Base-by-base conservation (phyloP, 108 stramenopile species). In the Poteriospumella lacustris region DNA sequence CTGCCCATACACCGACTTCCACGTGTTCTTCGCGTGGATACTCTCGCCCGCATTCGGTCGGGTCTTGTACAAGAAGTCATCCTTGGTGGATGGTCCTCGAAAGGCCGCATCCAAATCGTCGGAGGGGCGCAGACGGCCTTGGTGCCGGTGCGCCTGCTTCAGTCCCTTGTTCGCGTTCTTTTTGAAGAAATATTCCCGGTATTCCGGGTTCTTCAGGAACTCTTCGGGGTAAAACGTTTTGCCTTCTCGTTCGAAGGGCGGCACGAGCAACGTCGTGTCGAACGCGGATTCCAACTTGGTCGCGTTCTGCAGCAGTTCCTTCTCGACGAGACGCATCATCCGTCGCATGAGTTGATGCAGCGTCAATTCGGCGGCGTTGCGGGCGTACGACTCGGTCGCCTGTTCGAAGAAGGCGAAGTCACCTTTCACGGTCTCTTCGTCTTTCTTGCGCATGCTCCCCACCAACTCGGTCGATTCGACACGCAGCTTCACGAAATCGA, bases 161-260 rank as follows among this genome's bases (percentile, higher is more conserved):
- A 64, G 9, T n/a, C n/a, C n/a, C n/a, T n/a, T n/a, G 36, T 3
- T 64, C 19, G 15, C 24, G 15, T 56, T 24, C 31, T 64, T 64
- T 64, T 64, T 3, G 5, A 64, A 34, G 31, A 64, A 64, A 64
- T 64, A 64, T 5, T 64, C 60, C 9, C 36, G 28, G 36, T 33
- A 24, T 24, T 64, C 60, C 36, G 12, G 31, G 36, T 31, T 24
- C 9, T 64, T 3, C 36, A 5, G 28, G 15, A 64, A 24, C 36
- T 64, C 33, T 3, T 64, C 36, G 15, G 60, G 60, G 36, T 64
- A 64, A 24, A 64, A 64, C 9, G 60, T 64, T 31, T 64, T 34
- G 9, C 15, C 15, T 34, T 12, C 31, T 31, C 24, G 28, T 24
- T 19, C 31, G 9, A 31, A 34, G 9, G 60, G 60, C 5, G 60